These are phyloP conservation scores for Neonectria hederae DNA, from an alignment of 2,329 filamentous ascomycete species.

Conservation along the genomic window DNA sequence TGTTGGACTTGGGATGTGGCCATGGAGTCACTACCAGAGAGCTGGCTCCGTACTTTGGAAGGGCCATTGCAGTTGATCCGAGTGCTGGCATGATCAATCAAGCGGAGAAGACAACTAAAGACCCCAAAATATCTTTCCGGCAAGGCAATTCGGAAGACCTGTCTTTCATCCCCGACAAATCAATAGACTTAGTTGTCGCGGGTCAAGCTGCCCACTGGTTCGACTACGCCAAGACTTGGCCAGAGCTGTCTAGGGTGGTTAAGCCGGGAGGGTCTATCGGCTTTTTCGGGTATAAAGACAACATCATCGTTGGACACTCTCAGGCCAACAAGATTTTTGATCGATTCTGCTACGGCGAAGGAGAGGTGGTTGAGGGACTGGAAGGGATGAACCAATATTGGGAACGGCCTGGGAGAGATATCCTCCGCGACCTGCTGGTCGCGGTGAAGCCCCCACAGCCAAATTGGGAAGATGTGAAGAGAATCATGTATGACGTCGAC, in stretches of 20 bases:
- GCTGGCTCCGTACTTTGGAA: constrained; percentile 62
- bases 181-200: constrained; percentile 61
- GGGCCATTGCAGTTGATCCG: constrained; percentile 64
- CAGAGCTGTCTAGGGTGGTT: constrained; percentile 63
- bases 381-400: constrained; percentile 67
- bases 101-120: constrained; percentile 53
- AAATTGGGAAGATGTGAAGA: constrained; percentile 62
- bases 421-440: constrained; percentile 61
- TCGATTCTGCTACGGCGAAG: constrained; percentile 63
- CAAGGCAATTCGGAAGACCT: constrained; percentile 64
- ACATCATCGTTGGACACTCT: constrained; percentile 64
- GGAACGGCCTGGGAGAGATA: constrained; percentile 68
- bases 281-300: constrained; percentile 74
- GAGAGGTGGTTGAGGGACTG: constrained; percentile 54
- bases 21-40: constrained; percentile 66
- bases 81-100: constrained; percentile 66
- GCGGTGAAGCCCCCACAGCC: constrained; percentile 60
- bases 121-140: constrained; percentile 58
- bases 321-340: constrained; percentile 63
- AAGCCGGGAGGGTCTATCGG: constrained; percentile 66
- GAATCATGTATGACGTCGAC: constrained; percentile 67
- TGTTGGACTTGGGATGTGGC: constrained; percentile 71
- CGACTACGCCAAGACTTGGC: constrained; percentile 64
- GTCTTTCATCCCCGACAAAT: constrained; percentile 56
- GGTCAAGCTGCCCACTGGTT: constrained; percentile 75